Base-by-base conservation (phyloP, 441 rosid genomes). In the Eutrema salsugineum region DNA sequence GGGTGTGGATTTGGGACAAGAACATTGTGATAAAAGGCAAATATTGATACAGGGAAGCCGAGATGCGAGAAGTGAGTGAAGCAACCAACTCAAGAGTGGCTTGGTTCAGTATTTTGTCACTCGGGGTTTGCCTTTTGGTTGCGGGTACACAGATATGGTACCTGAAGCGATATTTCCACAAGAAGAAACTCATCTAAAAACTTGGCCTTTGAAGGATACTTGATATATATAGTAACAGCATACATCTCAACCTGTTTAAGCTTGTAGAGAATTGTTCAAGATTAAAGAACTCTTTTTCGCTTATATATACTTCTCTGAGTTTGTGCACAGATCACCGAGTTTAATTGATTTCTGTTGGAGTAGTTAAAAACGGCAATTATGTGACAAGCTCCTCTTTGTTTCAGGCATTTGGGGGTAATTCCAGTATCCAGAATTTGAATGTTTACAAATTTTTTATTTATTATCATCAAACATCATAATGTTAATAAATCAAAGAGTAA, bases 41-140 rank as follows among this genome's bases (percentile, higher is more conserved):
- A 24, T 4, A 5, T 63, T 61, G 56, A 48, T 39, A 39, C 88
- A 91, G 98, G 89, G 97, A 93, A 83, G 88, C 88, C 0, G 88
- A 84, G 22, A 87, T 91, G 98, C 86, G 98, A 71, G 91, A 83
- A 78, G 89, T 86, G 36, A 91, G 94, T 35, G 97, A 93, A 81
- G 64, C 5, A 70, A 91, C 98, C 27, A 91, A 91, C 68, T 80
- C 84, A 6, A 85, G 86, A 72, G 98, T 91, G 51, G 97, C 94
- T 40, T 77, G 97, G 98, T 89, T 78, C 77, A 87, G 96, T 69
- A 78, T 89, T 47, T 82, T 91, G 94, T 87, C 98, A 2, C 76
- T 91, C 11, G 97, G 97, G 12, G 20, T 89, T 42, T 93, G 94
- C 80, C 75, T 88, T 40, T 63, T 2, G 49, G 96, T 78, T 62